Evolutionary conservation across 1,284 basidiomycete genomes (phyloP).

Genomic region (Marasmius tenuissimus): DNA sequence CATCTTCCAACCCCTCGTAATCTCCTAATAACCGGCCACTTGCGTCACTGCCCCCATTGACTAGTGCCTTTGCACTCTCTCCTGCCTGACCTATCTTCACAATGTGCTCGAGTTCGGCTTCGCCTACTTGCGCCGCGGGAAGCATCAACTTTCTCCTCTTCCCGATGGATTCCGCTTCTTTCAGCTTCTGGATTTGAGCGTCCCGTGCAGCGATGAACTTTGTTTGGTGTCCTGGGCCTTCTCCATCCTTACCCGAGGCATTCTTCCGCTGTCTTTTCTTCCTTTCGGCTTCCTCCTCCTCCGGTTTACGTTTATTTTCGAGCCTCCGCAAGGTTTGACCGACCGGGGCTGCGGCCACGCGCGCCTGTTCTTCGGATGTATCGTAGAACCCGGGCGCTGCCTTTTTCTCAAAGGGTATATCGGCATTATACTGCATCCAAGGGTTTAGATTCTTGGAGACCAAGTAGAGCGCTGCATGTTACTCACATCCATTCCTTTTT

Average conservation of each 20-base stretch:
- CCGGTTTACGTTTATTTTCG: conserved; percentile 92
- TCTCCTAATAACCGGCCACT: conserved; percentile 88
- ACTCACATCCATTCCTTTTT: conserved; percentile 94
- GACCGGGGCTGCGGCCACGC: conserved; percentile 83
- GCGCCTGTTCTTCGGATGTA: conserved; percentile 92
- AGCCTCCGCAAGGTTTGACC: conserved; percentile 88
- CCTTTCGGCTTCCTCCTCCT: conserved; percentile 82
- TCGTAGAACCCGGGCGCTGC: conserved; percentile 97
- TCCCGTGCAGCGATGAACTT: conserved; percentile 94
- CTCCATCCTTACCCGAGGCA: conserved; percentile 60
- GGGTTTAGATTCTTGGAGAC: conserved; percentile 9
- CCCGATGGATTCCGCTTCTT: conserved; percentile 95
- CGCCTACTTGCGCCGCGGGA: conserved; percentile 93
- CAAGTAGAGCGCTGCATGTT: not conserved
- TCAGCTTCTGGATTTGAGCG: conserved; percentile 95
- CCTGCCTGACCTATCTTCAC: conserved; percentile 97
- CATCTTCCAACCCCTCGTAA: conserved; percentile 87
- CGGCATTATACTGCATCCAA: conserved; percentile 84
- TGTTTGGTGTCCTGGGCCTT: conserved; percentile 67
- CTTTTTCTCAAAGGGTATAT: conserved; percentile 99
- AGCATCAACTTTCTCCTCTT: conserved; percentile 85
- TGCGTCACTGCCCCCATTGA: conserved; percentile 79
- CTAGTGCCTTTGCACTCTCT: conserved; percentile 84
- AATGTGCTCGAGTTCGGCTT: conserved; percentile 95
- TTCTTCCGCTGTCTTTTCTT: conserved; percentile 82